Conservation (phyloP, 805 yeast species). For the Sugiyamaella smithiae region DNA sequence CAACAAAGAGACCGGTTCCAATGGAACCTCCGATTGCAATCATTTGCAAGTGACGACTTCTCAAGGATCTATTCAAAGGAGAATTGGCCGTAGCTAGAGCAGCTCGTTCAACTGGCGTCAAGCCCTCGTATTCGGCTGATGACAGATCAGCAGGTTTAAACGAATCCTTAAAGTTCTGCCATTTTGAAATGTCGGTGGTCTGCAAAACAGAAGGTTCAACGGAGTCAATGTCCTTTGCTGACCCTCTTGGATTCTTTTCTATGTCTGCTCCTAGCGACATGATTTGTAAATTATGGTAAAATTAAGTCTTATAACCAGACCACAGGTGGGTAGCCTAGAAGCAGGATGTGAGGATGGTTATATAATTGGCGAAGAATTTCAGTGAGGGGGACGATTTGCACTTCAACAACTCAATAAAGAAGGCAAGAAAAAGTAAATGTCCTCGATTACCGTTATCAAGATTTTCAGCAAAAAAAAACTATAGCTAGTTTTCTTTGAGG, state of each 20-base stretch:
- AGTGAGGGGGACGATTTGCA: no score
- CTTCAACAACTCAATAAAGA: no score
- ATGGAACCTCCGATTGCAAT: conserved; percentile 73
- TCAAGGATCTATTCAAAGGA: conserved; percentile 46
- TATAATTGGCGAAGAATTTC: no score
- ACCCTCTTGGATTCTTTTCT: neutral
- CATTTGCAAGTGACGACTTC: conserved; percentile 63
- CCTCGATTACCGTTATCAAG: no score
- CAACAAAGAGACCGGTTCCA: conserved; percentile 74
- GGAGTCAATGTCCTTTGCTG: neutral
- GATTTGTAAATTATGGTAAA: no score
- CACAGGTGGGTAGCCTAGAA: no score
- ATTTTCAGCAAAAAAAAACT: no score
- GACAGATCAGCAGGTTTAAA: conserved; percentile 43
- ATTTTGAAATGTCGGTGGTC: conserved; percentile 7
- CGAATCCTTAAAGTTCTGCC: conserved; percentile 42
- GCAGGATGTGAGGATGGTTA: no score
- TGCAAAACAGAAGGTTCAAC: neutral
- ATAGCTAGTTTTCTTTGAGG: no score
- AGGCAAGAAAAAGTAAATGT: no score
- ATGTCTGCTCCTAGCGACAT: neutral
- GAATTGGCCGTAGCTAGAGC: conserved; percentile 43
- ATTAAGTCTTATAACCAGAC: neutral
- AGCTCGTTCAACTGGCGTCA: conserved; percentile 44
- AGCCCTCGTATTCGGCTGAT: conserved; percentile 33